Evolutionary conservation across 208 protist species (phyloP).

Genomic region (Trichomonas vaginalis): DNA sequence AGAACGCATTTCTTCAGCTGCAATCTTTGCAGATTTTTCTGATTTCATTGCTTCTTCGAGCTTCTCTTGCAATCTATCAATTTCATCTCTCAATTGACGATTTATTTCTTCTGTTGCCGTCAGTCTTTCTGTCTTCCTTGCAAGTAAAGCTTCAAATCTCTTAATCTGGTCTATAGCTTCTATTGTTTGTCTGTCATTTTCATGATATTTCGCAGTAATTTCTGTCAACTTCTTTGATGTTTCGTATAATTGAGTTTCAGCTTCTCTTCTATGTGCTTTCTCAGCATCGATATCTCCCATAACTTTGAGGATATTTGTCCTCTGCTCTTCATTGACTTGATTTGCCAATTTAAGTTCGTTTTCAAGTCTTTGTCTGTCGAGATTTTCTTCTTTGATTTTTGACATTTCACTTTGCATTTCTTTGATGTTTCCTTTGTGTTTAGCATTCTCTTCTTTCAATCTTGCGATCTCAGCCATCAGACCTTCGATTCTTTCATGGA

Average conservation of each 20-base stretch:
- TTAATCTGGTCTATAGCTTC: not conserved
- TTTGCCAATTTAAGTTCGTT: not conserved
- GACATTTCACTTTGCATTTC: not conserved
- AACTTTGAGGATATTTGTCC: not conserved
- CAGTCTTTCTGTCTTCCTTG: not conserved
- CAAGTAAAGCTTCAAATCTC: not conserved
- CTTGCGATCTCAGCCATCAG: not conserved
- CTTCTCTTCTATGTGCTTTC: not conserved
- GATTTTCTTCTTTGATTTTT: not conserved
- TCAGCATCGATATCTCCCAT: not conserved
- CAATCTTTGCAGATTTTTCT: not conserved
- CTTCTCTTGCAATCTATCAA: not conserved
- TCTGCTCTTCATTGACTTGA: not conserved
- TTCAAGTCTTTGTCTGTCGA: not conserved
- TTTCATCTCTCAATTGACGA: not conserved
- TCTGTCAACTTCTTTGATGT: not conserved
- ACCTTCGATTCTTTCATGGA: not conserved
- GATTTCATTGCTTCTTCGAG: not conserved
- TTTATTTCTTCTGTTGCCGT: not conserved
- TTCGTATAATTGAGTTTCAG: not conserved
- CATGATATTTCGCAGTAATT: not conserved
- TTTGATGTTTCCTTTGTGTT: not conserved
- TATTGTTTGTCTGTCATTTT: not conserved
- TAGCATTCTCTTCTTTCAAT: not conserved
- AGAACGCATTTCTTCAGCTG: not conserved